Conservation (phyloP, 2,329 filamentous ascomycete genomes). For the Pseudogymnoascus sp. region DNA sequence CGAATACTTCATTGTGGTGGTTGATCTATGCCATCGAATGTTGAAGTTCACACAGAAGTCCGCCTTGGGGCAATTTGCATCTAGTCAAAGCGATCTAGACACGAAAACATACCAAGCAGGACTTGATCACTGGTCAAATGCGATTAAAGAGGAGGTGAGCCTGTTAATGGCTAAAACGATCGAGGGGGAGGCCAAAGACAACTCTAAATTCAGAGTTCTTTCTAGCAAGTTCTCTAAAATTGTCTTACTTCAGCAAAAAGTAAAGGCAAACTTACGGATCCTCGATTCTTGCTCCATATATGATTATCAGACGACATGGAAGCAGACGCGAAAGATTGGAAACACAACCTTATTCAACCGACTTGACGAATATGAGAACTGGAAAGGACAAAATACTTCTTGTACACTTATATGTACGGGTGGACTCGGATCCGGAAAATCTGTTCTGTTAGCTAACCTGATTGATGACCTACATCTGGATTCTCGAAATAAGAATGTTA, state of each 20-base stretch:
- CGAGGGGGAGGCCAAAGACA: conserved; percentile 21
- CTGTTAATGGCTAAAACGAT: conserved; percentile 25
- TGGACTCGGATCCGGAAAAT: conserved; percentile 40
- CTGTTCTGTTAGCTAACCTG: conserved; percentile 38
- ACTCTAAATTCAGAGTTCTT: conserved; percentile 22
- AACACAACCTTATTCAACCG: conserved; percentile 26
- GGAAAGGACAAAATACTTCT: conserved; percentile 23
- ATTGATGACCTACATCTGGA: conserved; percentile 32
- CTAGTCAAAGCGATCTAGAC: conserved; percentile 27
- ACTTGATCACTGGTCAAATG: conserved; percentile 30
- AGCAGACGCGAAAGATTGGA: conserved; percentile 35
- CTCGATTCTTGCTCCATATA: conserved; percentile 37
- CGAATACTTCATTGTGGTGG: conserved; percentile 37
- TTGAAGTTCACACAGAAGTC: conserved; percentile 31
- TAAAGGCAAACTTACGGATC: conserved; percentile 21
- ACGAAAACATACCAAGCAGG: conserved; percentile 30
- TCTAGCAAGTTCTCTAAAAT: conserved; percentile 19
- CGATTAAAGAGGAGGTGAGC: conserved; percentile 32
- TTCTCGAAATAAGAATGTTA: conserved; percentile 4
- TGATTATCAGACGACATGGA: conserved; percentile 36
- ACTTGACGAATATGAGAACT: conserved; percentile 23
- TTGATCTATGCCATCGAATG: conserved; percentile 33
- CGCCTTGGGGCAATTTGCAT: conserved; percentile 26
- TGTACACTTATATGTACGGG: conserved; percentile 32
- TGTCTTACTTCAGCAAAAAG: conserved; percentile 12